Base-by-base conservation (phyloP, 2,329 filamentous ascomycete genomes). In the Samsoniella hepiali region DNA sequence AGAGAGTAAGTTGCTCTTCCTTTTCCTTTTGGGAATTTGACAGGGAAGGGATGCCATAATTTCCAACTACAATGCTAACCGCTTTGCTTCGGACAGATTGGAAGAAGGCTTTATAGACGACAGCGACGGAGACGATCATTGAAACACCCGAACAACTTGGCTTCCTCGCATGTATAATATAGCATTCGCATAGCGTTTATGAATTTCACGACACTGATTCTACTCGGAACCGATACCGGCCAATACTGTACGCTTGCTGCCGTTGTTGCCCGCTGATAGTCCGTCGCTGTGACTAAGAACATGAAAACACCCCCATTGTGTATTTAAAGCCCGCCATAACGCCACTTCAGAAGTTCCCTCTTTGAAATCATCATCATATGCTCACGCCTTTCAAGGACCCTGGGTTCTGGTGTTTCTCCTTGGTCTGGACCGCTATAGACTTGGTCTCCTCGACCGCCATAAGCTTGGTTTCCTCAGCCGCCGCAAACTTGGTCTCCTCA, bases 1-100 rank as follows among this genome's bases (percentile, higher is more conserved):
- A 82, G 91, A 76, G 92, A 96, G 78, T 86, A 75, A 73, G 83
- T 78, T 27, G 3, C 36, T 32, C 42, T 8, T 29, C 11, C n/a
- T 40, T n/a, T 10, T 9, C 4, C 5, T 15, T 55, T 17, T 5
- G 5, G 7, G 13, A 10, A 13, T 17, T 42, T 10, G 17, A 27
- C 36, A 38, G 58, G 63, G 17, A 62, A 38, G n/a, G 27, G 32
- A n/a, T 22, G 36, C 31, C 44, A 7, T 40, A 55, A 57, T 3
- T 29, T 7, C 27, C 17, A 27, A 40, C 31, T 29, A 34, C 15
- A 34, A 22, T 29, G 40, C 40, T 57, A 27, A 51, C 42, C 13
- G 27, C 15, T 42, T 42, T 22, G 9, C 27, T 31, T 13, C 6
- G 2, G 10, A n/a, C 32, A 76, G 74, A 32, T 66, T 77, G 17